Base-by-base conservation (phyloP, 352 stramenopile genomes). In the Thalassiosira hispida region DNA sequence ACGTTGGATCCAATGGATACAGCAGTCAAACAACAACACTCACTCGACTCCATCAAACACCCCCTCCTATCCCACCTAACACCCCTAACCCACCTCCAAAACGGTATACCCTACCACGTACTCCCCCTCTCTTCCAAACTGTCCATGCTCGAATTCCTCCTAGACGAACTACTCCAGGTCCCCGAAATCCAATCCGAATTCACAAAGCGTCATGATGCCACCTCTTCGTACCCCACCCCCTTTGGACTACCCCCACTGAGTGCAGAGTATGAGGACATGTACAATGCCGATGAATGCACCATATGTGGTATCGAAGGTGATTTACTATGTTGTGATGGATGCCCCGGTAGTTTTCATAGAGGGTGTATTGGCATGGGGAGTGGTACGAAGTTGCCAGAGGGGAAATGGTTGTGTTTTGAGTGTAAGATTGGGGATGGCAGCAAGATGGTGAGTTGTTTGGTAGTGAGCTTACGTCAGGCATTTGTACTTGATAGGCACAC, bases 281-380 rank as follows among this genome's bases (percentile, higher is more conserved):
- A 85, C 12, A 93, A 94, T 62, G 69, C 76, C 18, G 87, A 94
- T 49, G 80, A 91, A 64, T 93, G 90, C 61, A 52, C 25, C 4
- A 76, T 94, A 31, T 94, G 89, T 71, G 68, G 81, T 12, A 8
- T 84, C 18, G 87, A 92, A 73, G 89, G 89, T 16, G 86, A 94
- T 56, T 80, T 94, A 38, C 44, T 94, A 6, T 93, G 89, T 42
- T 94, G 89, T 73, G 89, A 94, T 79, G 86, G 86, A 47, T 94
- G 89, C 71, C 71, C 79, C 2, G 73, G 60, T 9, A 92, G 83
- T 56, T 93, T 87, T 77, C 89, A 94, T 56, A 64, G 66, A 33
- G 49, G 40, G 27, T 94, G 87, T 35, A 49, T 90, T 27, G 70
- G 64, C 1, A 78, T 90, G 77, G 23, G 53, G 14, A 0, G 11